Evolutionary conservation across 306 rosid genomes (phyloP), one percentile per base, ranked within the genome.

Genomic region (Trifolium pratense): DNA sequence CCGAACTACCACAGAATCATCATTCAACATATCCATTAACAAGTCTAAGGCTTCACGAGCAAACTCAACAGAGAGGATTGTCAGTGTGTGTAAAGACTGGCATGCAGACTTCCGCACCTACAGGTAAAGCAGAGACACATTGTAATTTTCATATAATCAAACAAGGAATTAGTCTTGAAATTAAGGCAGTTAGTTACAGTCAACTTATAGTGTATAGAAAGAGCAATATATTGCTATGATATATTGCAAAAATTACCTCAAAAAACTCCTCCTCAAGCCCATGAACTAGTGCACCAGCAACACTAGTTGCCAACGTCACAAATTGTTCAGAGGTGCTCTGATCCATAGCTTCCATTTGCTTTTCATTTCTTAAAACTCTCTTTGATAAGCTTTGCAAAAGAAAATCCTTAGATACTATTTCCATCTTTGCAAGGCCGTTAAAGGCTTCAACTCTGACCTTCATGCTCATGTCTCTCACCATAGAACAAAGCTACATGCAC

Each of bases 231-330:
- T 20, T 48, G 32, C 23, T 31, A 6, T 13, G 72, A 58, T 14
- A 29, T 61, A 59, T 68, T 58, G 46, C 0, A 37, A 31, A 11
- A 82, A 70, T 68, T 88, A 89, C 98, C 96, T 91, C 90, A 75
- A 79, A 83, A 85, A 87, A 91, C 84, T 91, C 98, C 82, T 94
- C 98, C 84, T 94, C 98, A 51, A 89, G 89, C 68, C 98, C 98
- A 84, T 93, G 98, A 76, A 93, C 76, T 23, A 89, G 58, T 74
- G 91, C 91, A 64, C 96, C 98, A 16, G 98, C 98, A 37, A 81
- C 91, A 74, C 70, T 84, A 25, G 76, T 74, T 40, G 90, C 86
- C 61, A 81, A 71, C 68, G 21, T 32, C 49, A 69, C 80, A 76
- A 84, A 77, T 79, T 86, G 90, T 75, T 83, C 91, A 31, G 81